Evolutionary conservation across 2,329 filamentous ascomycete genomes (phyloP).

Genomic region (Alternaria consortialis): DNA sequence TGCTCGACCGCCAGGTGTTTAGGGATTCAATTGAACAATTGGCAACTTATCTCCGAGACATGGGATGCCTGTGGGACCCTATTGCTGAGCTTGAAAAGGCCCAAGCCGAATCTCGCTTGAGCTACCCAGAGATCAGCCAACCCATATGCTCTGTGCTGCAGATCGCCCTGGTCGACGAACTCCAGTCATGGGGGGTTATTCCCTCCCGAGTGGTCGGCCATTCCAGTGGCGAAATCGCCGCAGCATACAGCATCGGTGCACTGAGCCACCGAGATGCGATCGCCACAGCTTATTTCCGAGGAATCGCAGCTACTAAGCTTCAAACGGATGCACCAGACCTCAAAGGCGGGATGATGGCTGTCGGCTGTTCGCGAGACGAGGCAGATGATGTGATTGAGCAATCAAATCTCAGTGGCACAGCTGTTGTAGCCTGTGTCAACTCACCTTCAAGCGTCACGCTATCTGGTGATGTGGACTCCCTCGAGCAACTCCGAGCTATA

Average conservation of each 20-base stretch:
- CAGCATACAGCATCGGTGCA: constrained; percentile 31
- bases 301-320: constrained; percentile 5
- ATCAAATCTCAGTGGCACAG: neutral
- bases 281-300: constrained; percentile 18
- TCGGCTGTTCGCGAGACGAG: neutral
- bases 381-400: no score
- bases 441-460: constrained; percentile 37
- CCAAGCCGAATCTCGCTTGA: constrained; percentile 2
- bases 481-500: constrained; percentile 41
- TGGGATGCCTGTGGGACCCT: neutral
- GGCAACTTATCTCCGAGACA: neutral
- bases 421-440: constrained; percentile 35
- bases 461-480: constrained; percentile 20
- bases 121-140: constrained; percentile 24
- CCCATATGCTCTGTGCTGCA: constrained; percentile 25
- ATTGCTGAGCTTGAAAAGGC: constrained; percentile 2
- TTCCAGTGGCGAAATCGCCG: constrained; percentile 43
- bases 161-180: constrained; percentile 26
- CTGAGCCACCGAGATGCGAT: constrained; percentile 8
- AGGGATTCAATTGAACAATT: neutral
- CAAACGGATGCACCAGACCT: neutral
- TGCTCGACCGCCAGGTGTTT: neutral
- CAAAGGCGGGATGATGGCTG: neutral
- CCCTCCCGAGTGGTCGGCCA: constrained; percentile 33
- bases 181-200: constrained; percentile 16